A percentile compares a stretch with the other conserved stretches of the same genome.
Evolutionary conservation across 148 eudicot genomes (phyloP).

Genomic region (Vaccinium vitisidaea): DNA sequence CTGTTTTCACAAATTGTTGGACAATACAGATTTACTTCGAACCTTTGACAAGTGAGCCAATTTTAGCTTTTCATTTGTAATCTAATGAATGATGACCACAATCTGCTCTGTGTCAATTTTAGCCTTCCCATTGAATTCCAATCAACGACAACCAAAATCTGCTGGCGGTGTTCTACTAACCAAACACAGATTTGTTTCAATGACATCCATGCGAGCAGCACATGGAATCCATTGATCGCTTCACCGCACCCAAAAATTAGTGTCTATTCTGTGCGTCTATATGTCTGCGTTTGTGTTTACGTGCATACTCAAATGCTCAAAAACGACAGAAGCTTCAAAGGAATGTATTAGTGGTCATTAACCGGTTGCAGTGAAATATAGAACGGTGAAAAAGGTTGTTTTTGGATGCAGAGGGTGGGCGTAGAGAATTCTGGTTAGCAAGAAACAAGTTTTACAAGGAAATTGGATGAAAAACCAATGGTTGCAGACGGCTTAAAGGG

Average conservation of each 20-base stretch:
- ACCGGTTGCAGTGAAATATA: background rate
- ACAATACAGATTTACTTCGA: background rate
- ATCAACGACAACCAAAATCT: background rate
- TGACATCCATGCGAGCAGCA: background rate
- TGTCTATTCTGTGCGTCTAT: background rate
- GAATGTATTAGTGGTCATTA: background rate
- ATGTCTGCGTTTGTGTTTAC: background rate
- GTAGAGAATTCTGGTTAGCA: background rate
- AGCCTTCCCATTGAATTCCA: background rate
- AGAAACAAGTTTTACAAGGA: background rate
- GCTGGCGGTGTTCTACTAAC: background rate
- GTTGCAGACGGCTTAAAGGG: background rate
- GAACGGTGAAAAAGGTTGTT: background rate
- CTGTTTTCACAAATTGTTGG: background rate
- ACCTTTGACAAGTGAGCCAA: background rate
- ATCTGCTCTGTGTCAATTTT: background rate
- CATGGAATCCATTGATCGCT: background rate
- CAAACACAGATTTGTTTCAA: background rate
- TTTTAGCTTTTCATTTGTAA: background rate
- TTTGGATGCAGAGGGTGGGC: background rate
- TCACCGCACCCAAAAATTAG: background rate
- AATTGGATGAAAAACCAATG: background rate
- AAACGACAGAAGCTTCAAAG: background rate
- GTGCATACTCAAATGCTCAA: background rate
- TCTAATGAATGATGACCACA: background rate